Percentiles rank a stretch among this genome's conserved stretches.
Conservation (phyloP, 176 grass and related monocot genomes). For the Tillandsia fasciculata region DNA sequence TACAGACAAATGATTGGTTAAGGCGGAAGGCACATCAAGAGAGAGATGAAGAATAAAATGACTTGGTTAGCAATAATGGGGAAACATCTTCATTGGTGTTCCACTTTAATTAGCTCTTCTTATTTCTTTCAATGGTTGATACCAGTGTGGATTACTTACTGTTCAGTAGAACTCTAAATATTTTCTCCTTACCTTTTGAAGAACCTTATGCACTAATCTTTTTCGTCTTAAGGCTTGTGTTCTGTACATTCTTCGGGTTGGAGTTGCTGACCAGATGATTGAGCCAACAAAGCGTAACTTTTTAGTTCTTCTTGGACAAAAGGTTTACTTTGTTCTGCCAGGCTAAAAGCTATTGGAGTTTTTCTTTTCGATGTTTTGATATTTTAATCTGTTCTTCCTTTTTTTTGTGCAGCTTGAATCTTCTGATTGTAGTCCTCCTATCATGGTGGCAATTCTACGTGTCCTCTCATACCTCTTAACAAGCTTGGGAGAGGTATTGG, state of each 20-base stretch:
- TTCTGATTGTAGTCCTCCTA: conserved; percentile 59
- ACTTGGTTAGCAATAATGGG: too few relatives aligned
- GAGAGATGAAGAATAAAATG: too few relatives aligned
- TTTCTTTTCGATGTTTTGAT: conserved; percentile 4
- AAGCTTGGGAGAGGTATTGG: conserved; percentile 76
- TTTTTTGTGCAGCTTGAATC: conserved; percentile 69
- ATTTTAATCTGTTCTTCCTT: conserved; percentile 2
- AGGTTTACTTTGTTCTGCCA: conserved; percentile 44
- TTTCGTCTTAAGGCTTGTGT: conserved; percentile 67
- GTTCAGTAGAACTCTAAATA: not conserved
- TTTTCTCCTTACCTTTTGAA: conserved; percentile 20
- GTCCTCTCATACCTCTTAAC: conserved; percentile 88
- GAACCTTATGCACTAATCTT: conserved; percentile 26
- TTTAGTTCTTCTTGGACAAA: conserved; percentile 84
- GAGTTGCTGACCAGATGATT: conserved; percentile 84
- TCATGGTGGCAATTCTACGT: conserved; percentile 61
- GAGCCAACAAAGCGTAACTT: conserved; percentile 71
- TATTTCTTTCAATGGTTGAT: too few relatives aligned
- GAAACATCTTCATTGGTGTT: too few relatives aligned
- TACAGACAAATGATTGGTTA: too few relatives aligned
- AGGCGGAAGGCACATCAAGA: too few relatives aligned
- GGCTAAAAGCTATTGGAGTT: conserved; percentile 9
- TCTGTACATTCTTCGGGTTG: conserved; percentile 85
- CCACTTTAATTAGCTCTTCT: too few relatives aligned
- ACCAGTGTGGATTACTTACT: not conserved